Base-by-base conservation (phyloP, 2,329 filamentous ascomycete genomes). In the Colletotrichum zoysiae region DNA sequence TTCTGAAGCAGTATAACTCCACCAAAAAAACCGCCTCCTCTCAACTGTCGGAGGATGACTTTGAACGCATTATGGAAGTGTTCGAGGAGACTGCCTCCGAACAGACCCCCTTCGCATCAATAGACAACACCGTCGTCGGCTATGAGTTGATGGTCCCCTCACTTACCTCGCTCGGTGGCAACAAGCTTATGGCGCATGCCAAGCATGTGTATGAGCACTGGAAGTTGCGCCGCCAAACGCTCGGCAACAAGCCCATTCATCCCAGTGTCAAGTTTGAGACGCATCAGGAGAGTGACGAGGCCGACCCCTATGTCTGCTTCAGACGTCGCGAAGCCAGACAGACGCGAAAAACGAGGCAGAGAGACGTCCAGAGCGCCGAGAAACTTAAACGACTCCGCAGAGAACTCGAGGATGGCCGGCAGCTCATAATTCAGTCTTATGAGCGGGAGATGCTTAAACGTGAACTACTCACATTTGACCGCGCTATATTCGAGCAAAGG, bases 281-380 rank as follows among this genome's bases (percentile, higher is more conserved):
- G 58, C 94, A 96, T 74, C 93, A 94, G 79, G 95, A 98, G 75
- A 97, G 92, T 73, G 96, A 99, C 81, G 96, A 99, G 80, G 90
- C 93, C 77, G 96, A 99, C 82, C 96, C 96, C 60, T 99, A 97
- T 83, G 95, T 99, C 78, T 99, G 96, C 83, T 99, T 99, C 89
- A 91, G 96, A 79, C 91, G 96, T 76, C 93, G 96, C 74, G 96
- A 99, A 82, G 93, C 97, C 58, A 92, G 96, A 70, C 94, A 97
- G 81, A 95, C 95, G 61, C 93, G 96, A 77, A 99, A 98, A 84
- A 99, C 96, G 48, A 90, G 96, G 78, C 94, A 94, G 76, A 91
- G 96, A 78, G 96, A 99, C 84, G 94, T 94, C 46, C 95, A 97
- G 82, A 94, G 95, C 77, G 94, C 93, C 66, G 96, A 99, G 80